Evolutionary conservation across 2,329 filamentous ascomycete species (phyloP), one percentile per base, ranked within the genome.

Genomic region (Cercospora brassicicola): DNA sequence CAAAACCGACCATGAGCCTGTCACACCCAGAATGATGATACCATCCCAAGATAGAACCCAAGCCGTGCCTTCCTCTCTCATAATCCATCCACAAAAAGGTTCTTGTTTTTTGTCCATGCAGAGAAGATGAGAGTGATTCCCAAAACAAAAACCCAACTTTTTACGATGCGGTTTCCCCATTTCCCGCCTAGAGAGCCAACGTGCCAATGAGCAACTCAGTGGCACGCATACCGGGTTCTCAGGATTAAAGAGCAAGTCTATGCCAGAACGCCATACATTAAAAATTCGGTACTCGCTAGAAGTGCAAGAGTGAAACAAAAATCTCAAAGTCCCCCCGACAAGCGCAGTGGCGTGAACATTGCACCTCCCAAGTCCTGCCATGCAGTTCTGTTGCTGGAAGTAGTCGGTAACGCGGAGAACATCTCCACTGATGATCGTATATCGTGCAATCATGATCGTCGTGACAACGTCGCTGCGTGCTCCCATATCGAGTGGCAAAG

Each of bases 301-400:
- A 72, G 70, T 70, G 71, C 71, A 73, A 69, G 36, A 68, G 39
- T 67, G 65, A 69, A 72, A 72, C 64, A 23, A 57, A 57, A 73
- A 65, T 62, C 57, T 36, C 59, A 23, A 56, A 26, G 6, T 26
- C 51, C 59, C 33, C 48, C 18, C 59, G 4, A 62, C 33, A 11
- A 57, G 8, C 39, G 39, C 23, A 18, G 57, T 42, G 11, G 31
- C 23, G 20, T 57, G 48, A 64, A 33, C 28, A 39, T n/a, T 33
- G 53, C 51, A 45, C 30, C 62, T 36, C 31, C 51, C 62, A 56
- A 30, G 26, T 64, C 62, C 62, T 64, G 62, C 62, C 23, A 23
- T 45, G 62, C 62, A 64, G 62, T 64, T 18, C 62, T 64, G 62
- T 64, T 31, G 51, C 48, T 56, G 51, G 33, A 28, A 15, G 20